Evolutionary conservation across 345 rosid genomes (phyloP).

Genomic region (Brassica napus): DNA sequence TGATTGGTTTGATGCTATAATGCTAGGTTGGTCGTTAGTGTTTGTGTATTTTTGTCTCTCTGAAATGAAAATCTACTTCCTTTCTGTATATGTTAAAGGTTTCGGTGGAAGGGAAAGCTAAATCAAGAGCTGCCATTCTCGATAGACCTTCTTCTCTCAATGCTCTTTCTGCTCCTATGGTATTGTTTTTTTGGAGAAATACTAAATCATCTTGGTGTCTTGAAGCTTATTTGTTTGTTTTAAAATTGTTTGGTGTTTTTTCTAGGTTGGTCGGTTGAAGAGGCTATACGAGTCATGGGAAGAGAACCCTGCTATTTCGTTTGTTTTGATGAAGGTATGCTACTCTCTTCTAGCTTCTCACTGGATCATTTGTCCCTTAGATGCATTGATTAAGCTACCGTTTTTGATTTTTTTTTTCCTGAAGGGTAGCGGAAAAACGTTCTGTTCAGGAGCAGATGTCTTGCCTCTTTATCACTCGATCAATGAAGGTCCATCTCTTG

Average conservation of each 20-base stretch:
- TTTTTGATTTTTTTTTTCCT: constrained; percentile 32
- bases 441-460: constrained; percentile 85
- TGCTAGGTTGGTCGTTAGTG: not conserved
- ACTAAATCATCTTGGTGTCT: not conserved
- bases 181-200: constrained; percentile 12
- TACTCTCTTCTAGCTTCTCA: constrained; percentile 15
- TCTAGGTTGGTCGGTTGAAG: constrained; percentile 66
- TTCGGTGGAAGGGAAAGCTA: constrained; percentile 84
- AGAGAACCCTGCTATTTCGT: constrained; percentile 84
- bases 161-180: constrained; percentile 76
- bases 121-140: constrained; percentile 87
- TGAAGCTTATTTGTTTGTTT: not conserved
- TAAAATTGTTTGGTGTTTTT: constrained; percentile 3
- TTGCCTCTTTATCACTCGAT: constrained; percentile 56
- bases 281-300: constrained; percentile 93
- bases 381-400: constrained; percentile 44
- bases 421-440: constrained; percentile 86
- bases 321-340: constrained; percentile 72
- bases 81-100: constrained; percentile 49
- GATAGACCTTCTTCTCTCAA: constrained; percentile 71
- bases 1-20: not conserved
- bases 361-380: no score
- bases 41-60: not conserved
- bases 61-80: constrained; percentile 2
- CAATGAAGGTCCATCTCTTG: constrained; percentile 55